Conservation (phyloP, 176 grass and related monocot species). For the Guadua angustifolia region DNA sequence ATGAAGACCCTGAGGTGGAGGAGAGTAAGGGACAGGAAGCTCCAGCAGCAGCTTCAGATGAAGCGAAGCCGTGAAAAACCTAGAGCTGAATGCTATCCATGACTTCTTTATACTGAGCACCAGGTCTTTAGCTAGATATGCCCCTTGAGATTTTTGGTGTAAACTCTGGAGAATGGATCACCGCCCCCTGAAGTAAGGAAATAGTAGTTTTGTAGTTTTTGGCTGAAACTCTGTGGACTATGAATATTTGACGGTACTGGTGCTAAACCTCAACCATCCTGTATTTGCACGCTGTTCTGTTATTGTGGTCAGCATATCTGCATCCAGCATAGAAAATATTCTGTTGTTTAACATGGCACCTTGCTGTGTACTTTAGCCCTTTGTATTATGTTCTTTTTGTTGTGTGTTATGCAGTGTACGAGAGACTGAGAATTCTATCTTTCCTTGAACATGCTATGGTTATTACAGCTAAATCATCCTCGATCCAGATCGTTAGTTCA, state of each 20-base stretch:
- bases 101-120: conserved; percentile 1
- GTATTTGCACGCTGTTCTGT: neutral
- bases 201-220: conserved; percentile 39
- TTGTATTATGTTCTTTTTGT: neutral
- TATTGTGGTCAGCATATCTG: conserved; percentile 23
- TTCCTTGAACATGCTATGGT: neutral
- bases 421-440: neutral
- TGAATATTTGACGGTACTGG: neutral
- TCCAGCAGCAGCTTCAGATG: conserved; percentile 31
- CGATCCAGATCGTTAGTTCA: neutral
- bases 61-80: conserved; percentile 43
- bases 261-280: neutral
- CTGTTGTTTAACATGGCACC: neutral
- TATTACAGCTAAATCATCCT: neutral
- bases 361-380: neutral
- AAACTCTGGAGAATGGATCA: conserved; percentile 37
- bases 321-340: neutral
- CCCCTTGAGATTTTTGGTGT: conserved; percentile 15
- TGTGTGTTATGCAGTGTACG: neutral
- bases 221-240: neutral
- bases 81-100: neutral
- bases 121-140: conserved; percentile 25
- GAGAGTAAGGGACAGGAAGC: conserved; percentile 42
- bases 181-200: conserved; percentile 10
- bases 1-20: neutral